phyloP scores from a whole-genome alignment of 257 asterid species.

The Fraxinus americana region DNA sequence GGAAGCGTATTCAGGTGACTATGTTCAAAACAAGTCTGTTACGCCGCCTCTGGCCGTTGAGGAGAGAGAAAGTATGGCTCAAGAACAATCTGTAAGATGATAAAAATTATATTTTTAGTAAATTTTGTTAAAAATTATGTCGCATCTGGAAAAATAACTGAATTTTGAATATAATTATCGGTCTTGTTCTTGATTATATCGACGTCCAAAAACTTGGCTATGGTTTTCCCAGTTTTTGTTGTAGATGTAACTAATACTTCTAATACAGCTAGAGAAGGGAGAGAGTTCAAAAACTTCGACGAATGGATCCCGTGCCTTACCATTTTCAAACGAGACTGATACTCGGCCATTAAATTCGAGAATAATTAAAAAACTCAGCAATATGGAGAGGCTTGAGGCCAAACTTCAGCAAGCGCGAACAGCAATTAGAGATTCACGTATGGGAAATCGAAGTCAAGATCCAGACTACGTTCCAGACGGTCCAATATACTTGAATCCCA shows the following conservation, averaged over 20 bases:
- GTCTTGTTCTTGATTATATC: not conserved
- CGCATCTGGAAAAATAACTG: too few relatives aligned
- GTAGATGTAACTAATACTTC: not conserved
- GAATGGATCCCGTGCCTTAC: slow-evolving; percentile 26
- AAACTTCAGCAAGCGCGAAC: slow-evolving; percentile 60
- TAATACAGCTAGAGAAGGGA: slow-evolving; percentile 33
- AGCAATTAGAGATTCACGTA: slow-evolving; percentile 45
- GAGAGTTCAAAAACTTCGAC: slow-evolving; percentile 28
- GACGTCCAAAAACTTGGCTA: too few relatives aligned
- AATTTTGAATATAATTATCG: not conserved
- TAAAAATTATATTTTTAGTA: too few relatives aligned
- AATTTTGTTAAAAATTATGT: too few relatives aligned
- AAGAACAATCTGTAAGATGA: slow-evolving; percentile 26
- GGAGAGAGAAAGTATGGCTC: slow-evolving; percentile 6
- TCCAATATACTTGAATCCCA: slow-evolving; percentile 73
- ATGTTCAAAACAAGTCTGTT: slow-evolving; percentile 29
- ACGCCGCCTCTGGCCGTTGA: slow-evolving; percentile 43
- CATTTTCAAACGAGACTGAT: slow-evolving; percentile 35
- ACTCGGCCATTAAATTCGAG: slow-evolving; percentile 36
- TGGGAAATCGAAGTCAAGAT: slow-evolving; percentile 43
- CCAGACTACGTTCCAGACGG: slow-evolving; percentile 64
- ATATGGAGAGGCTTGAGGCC: slow-evolving; percentile 61
- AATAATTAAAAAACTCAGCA: slow-evolving; percentile 38
- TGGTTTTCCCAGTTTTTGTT: not conserved
- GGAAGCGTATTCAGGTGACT: slow-evolving; percentile 46